Conservation (phyloP, 2,329 filamentous ascomycete species). For the Phyllosticta citriasiana region DNA sequence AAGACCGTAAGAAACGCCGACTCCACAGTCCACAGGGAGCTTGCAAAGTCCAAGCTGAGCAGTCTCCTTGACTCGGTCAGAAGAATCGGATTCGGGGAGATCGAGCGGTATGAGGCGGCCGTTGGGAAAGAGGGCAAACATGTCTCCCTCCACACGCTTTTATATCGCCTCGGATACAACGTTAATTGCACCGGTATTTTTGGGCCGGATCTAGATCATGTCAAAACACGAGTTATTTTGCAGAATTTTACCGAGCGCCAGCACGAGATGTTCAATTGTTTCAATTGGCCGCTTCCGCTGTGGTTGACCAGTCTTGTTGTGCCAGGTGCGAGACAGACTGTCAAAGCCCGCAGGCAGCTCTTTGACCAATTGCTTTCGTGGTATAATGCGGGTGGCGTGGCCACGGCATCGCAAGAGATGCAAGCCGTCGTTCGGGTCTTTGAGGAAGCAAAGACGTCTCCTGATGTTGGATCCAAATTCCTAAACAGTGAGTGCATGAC, state of each 20-base stretch:
- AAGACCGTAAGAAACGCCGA: not conserved
- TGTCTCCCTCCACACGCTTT: not conserved
- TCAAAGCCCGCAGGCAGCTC: not conserved
- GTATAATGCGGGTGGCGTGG: not conserved
- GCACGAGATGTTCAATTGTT: not conserved
- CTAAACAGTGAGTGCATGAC: not conserved
- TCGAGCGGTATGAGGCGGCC: not conserved
- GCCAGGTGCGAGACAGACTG: not conserved
- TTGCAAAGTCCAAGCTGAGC: not conserved
- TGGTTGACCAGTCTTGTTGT: not conserved
- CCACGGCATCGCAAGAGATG: not conserved
- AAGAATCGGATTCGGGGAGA: not conserved
- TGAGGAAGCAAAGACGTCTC: not conserved
- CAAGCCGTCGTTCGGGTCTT: not conserved
- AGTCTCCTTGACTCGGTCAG: not conserved
- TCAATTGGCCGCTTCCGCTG: not conserved
- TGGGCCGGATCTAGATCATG: not conserved
- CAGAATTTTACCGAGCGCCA: not conserved
- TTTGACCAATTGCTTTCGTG: not conserved
- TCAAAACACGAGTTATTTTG: not conserved
- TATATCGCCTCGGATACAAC: not conserved
- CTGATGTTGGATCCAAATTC: not conserved
- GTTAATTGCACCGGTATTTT: not conserved
- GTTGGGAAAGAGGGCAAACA: not conserved
- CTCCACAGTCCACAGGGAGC: not conserved